Conservation (phyloP, 2,329 filamentous ascomycete species). For the Phyllosticta citribraziliensis region DNA sequence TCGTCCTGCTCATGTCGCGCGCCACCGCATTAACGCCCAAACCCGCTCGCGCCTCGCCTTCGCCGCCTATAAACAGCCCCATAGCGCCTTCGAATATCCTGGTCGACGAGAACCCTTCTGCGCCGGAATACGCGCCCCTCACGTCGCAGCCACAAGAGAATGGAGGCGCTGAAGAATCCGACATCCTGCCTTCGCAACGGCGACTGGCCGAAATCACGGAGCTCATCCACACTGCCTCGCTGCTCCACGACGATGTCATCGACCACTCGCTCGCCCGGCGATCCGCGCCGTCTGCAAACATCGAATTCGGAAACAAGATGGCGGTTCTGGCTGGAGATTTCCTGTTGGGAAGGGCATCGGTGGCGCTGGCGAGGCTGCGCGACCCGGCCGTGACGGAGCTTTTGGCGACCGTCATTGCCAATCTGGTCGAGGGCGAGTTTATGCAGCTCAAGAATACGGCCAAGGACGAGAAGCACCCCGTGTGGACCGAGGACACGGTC, state of each 20-base stretch:
- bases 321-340: slow-evolving; percentile 97
- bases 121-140: slow-evolving; percentile 42
- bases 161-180: slow-evolving; percentile 35
- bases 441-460: slow-evolving; percentile 99
- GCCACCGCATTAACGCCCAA: slow-evolving; percentile 76
- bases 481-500: slow-evolving; percentile 80
- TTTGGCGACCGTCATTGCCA: slow-evolving; percentile 90
- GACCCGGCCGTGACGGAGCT: slow-evolving; percentile 94
- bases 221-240: slow-evolving; percentile 90
- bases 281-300: slow-evolving; percentile 77
- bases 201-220: slow-evolving; percentile 94
- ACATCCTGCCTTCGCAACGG: slow-evolving; percentile 86
- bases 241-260: slow-evolving; percentile 97
- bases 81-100: slow-evolving; percentile 56
- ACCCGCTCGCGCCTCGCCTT: slow-evolving; percentile 18
- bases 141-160: slow-evolving; percentile 28
- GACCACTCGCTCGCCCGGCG: slow-evolving; percentile 82
- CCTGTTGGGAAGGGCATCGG: slow-evolving; percentile 81
- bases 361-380: slow-evolving; percentile 78
- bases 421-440: slow-evolving; percentile 96
- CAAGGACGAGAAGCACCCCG: slow-evolving; percentile 71
- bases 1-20: slow-evolving; percentile 92
- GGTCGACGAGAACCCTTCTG: slow-evolving; percentile 70
- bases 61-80: slow-evolving; percentile 43
- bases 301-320: slow-evolving; percentile 99